phyloP scores from a whole-genome alignment of 2,329 filamentous ascomycete genomes.

The Aspergillus persii region DNA sequence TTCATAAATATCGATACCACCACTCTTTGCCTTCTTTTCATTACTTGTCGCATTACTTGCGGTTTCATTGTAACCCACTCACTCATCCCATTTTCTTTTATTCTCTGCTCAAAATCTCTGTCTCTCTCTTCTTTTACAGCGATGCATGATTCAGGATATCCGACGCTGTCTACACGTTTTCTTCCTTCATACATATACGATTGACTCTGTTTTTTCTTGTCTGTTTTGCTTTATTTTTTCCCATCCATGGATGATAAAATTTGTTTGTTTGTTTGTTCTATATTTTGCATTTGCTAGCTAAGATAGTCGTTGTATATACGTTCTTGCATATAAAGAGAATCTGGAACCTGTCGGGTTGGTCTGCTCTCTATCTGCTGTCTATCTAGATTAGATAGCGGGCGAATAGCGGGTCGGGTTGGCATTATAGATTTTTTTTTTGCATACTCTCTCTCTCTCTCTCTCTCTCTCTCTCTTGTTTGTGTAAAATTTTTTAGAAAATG shows the following conservation, averaged over 20 bases:
- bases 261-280: background rate
- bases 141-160: slow-evolving; percentile 7
- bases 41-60: too few species aligned
- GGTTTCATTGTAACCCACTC: background rate
- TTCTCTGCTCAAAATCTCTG: background rate
- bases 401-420: background rate
- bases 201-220: background rate
- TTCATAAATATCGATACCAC: background rate
- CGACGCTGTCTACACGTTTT: slow-evolving; percentile 5
- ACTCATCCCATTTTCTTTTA: background rate
- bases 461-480: too few species aligned
- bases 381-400: too few species aligned
- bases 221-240: background rate
- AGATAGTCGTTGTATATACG: too few species aligned
- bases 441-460: too few species aligned
- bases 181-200: background rate
- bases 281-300: background rate
- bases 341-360: background rate
- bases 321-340: background rate
- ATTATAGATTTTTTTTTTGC: background rate
- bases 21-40: background rate
- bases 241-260: background rate
- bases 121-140: background rate
- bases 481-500: too few species aligned
- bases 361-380: too few species aligned